Base-by-base conservation (phyloP, 306 rosid genomes). In the Quercus berberidifolia region DNA sequence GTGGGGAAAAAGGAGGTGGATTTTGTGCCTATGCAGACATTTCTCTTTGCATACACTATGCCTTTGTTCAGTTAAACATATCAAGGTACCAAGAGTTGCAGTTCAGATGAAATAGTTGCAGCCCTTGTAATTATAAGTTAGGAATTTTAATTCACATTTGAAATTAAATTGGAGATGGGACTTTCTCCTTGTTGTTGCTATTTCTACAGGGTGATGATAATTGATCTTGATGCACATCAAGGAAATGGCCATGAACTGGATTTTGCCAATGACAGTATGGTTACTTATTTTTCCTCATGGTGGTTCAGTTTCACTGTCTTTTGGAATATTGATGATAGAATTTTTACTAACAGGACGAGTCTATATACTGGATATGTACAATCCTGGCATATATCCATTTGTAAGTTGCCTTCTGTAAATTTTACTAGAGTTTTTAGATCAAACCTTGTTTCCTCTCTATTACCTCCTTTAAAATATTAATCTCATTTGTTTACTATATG, bases 151-250 rank as follows among this genome's bases (percentile, higher is more conserved):
- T 65, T 43, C 78, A 20, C 26, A 71, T 62, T 59, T 62, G 33
- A 17, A 69, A 69, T 14, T 41, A 49, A 46, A 58, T 80, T 51
- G n/a, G 65, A 33, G 67, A 76, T 60, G 68, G 55, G 54, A 62
- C 51, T 31, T 74, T 68, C 55, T 55, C 77, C 67, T 72, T 33
- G 9, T 78, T 78, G 23, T 71, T 87, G 80, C 78, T 57, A 73
- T 75, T 71, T 74, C 77, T 88, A 62, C 87, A 94, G 97, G 85
- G 97, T 87, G 83, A 92, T 94, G 97, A 94, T 94, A 68, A 85
- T 94, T 83, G 99, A 92, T 91, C 97, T 94, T 73, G 99, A 94
- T 83, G 99, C 97, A 80, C 99, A 92, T 87, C 97, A 94, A 94
- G 99, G 99, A 84, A 91, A 94, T 79, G 99, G 99, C 78, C 95